Evolutionary conservation across 2,329 filamentous ascomycete species (phyloP).

Genomic region (Scortechinia acanthostroma): DNA sequence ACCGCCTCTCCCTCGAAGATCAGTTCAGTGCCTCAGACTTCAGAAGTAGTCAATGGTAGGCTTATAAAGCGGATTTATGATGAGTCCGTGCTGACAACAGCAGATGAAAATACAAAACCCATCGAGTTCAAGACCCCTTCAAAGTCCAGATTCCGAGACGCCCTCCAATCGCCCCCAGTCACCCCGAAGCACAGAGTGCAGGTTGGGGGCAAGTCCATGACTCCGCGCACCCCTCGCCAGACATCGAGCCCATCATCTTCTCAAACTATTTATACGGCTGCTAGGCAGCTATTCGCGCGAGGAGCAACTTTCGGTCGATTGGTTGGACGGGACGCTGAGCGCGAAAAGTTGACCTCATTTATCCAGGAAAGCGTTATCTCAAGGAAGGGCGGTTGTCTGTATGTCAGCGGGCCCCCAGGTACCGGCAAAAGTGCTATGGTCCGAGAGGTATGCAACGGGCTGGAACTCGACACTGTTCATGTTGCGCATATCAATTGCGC

Average conservation of each 20-base stretch:
- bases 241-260: conserved; percentile 8
- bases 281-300: conserved; percentile 53
- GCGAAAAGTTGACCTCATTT: conserved; percentile 10
- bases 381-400: conserved; percentile 42
- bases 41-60: neutral
- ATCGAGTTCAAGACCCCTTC: conserved; percentile 4
- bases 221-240: conserved; percentile 11
- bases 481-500: conserved; percentile 60
- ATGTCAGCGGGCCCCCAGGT: conserved; percentile 64
- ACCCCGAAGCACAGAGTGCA: conserved; percentile 10
- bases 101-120: conserved; percentile 3
- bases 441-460: conserved; percentile 44
- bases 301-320: conserved; percentile 46
- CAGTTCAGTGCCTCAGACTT: neutral
- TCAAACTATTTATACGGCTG: conserved; percentile 50
- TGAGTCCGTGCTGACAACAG: neutral
- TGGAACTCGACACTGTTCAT: conserved; percentile 32
- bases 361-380: conserved; percentile 8
- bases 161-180: conserved; percentile 7
- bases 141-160: conserved; percentile 9
- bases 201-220: conserved; percentile 11
- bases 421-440: conserved; percentile 65
- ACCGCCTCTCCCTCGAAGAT: neutral
- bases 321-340: conserved; percentile 52
- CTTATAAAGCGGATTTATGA: neutral